Conservation (phyloP, 2,329 filamentous ascomycete genomes). For the Pseudocercospora pini-densiflorae region DNA sequence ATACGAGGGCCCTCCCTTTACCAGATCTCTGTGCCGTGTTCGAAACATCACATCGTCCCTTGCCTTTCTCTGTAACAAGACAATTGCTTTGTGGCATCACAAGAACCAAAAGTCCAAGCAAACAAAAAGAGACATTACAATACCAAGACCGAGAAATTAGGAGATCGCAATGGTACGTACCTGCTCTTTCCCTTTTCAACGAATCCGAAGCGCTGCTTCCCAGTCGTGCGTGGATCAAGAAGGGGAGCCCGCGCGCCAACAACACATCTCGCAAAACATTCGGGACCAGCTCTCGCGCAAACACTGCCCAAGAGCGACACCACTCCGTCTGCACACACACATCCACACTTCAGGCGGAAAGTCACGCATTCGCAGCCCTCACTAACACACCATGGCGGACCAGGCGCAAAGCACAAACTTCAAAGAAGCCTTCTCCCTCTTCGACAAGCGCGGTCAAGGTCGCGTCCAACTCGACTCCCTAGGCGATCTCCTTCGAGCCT, state of each 20-base stretch:
- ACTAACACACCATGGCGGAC: conserved; percentile 34
- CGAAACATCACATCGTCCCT: conserved; percentile 1
- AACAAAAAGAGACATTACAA: not conserved
- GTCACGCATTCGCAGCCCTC: not conserved
- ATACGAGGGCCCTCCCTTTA: not conserved
- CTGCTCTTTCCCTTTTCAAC: conserved; percentile 11
- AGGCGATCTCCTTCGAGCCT: conserved; percentile 92
- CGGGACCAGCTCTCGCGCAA: not conserved
- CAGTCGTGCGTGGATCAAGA: not conserved
- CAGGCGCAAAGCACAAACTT: conserved; percentile 95
- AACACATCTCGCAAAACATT: not conserved
- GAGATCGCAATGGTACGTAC: conserved; percentile 8
- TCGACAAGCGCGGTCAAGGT: conserved; percentile 98
- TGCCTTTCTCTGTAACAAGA: not conserved
- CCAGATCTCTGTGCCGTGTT: not conserved
- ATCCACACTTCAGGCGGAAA: not conserved
- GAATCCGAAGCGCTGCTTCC: conserved; percentile 5
- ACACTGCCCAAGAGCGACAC: not conserved
- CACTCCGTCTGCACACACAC: not conserved
- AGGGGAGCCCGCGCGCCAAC: not conserved
- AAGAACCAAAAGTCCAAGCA: not conserved
- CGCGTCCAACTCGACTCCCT: conserved; percentile 85
- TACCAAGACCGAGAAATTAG: not conserved
- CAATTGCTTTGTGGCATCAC: conserved; percentile 7
- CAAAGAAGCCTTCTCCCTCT: conserved; percentile 99